These are phyloP conservation scores for Acidiella bohemica DNA, from an alignment of 495 filamentous ascomycete genomes.

Conservation along the genomic window DNA sequence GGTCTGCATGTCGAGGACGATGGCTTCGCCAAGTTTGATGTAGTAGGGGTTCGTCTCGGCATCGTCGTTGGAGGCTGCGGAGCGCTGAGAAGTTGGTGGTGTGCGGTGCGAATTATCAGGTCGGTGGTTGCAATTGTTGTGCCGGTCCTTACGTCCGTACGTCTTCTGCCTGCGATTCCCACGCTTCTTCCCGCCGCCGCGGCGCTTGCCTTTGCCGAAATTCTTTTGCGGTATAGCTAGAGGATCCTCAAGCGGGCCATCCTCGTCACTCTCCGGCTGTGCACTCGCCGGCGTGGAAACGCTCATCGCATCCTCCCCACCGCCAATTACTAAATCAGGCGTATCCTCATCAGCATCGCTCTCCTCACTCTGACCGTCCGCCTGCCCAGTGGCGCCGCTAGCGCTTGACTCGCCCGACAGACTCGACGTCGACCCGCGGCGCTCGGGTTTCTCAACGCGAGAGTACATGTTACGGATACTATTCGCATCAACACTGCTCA, in stretches of 20 bases:
- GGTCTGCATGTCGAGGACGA: conserved; percentile 71
- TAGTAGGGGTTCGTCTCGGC: conserved; percentile 39
- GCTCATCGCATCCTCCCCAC: conserved; percentile 7
- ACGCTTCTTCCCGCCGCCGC: conserved; percentile 1
- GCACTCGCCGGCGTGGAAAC: conserved; percentile 2
- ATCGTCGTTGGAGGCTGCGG: conserved; percentile 2
- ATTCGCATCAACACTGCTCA: conserved; percentile 9
- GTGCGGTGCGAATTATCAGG: background rate
- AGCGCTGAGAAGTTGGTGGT: conserved; percentile 13
- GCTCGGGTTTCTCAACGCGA: conserved; percentile 36
- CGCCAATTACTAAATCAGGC: conserved; percentile 15
- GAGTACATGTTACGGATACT: conserved; percentile 8
- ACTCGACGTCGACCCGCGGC: conserved; percentile 39
- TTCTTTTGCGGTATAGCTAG: background rate
- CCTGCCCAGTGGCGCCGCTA: conserved; percentile 8
- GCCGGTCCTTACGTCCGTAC: conserved; percentile 24
- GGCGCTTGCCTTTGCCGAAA: background rate
- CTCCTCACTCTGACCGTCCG: conserved; percentile 7
- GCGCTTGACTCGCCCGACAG: conserved; percentile 11
- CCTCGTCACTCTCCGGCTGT: conserved; percentile 7
- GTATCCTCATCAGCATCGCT: conserved; percentile 12
- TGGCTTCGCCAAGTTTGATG: conserved; percentile 61
- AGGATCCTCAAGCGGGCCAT: too few relatives aligned
- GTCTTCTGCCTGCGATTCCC: conserved; percentile 12
- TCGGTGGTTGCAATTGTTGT: background rate